These are phyloP conservation scores for Kwoniella mangroviensis DNA, from an alignment of 768 basidiomycete species.

Conservation along the genomic window DNA sequence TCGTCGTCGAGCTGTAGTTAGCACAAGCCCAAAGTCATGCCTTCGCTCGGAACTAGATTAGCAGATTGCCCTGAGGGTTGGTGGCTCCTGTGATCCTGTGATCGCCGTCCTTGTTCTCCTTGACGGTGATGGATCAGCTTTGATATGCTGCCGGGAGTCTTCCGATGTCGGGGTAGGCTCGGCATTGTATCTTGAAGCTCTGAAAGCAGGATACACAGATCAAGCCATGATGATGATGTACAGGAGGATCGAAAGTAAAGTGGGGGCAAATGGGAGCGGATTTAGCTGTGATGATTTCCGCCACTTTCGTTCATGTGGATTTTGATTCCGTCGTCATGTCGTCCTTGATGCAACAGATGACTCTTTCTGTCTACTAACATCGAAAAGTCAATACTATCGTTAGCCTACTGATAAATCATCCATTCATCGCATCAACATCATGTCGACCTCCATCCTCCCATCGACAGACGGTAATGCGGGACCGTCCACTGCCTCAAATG, in stretches of 20 bases:
- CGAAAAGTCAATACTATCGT: not conserved
- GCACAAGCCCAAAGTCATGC: not conserved
- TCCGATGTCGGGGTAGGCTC: no score
- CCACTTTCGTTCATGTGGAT: no score
- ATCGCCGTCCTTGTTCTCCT: not conserved
- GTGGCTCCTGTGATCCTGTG: not conserved
- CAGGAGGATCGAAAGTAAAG: no score
- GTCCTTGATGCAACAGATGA: not conserved
- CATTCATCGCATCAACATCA: not conserved
- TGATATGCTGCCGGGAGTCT: no score
- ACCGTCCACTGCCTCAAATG: conserved; percentile 27
- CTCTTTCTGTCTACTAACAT: not conserved
- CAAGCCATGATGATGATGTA: no score
- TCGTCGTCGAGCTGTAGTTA: not conserved
- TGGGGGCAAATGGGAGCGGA: no score
- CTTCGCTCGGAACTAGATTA: not conserved
- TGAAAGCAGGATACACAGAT: no score
- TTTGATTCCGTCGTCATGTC: conserved; percentile 15
- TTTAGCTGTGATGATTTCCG: no score
- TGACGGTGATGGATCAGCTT: not conserved
- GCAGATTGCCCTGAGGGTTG: no score
- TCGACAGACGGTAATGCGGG: conserved; percentile 34
- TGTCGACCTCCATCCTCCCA: conserved; percentile 24
- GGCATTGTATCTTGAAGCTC: no score
- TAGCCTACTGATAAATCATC: not conserved